Base-by-base conservation (phyloP, 257 asterid species). In the Plantago ovata region DNA sequence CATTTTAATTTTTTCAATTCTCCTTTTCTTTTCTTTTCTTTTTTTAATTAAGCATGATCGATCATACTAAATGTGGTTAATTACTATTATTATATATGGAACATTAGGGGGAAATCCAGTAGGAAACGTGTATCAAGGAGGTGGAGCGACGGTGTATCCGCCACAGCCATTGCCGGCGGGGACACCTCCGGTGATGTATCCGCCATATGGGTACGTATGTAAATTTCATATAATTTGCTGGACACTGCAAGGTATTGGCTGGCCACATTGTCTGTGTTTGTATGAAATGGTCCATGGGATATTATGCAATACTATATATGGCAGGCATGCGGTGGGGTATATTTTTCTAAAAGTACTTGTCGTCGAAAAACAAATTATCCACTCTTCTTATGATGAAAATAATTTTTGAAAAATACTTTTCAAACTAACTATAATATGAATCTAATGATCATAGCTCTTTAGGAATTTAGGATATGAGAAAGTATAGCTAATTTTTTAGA, bases 201-300 rank as follows among this genome's bases (percentile, higher is more conserved):
- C 95, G 22, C 86, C 96, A 4, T 93, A 93, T 58, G 97, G 97
- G 99, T 93, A 81, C 57, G 87, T 70, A 38, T 54, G 87, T 70
- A 38, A 12, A 0, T 46, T 47, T 21, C 56, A 57, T 22, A 20
- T 6, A 7, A 57, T 40, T 57, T 38, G 47, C 21, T 58, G 13
- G 18, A 71, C 58, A 40, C 21, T 58, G 60, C 45, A 63, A 55
- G 3, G 50, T 58, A 53, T 62, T 76, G 62, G 52, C 65, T 70
- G 80, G 63, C 64, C 64, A 69, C 59, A 66, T 40, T 70, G 61
- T 50, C 60, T 70, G 36, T 3, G 36, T 28, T 49, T 54, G 67
- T 70, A 56, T 49, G 47, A 69, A 51, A 75, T 79, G 83, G 86
- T 71, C 84, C 89, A 77, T 67, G 70, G 63, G 71, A 58, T 66